These are phyloP conservation scores for Tolypocladium inflatum DNA, from an alignment of 2,329 filamentous ascomycete genomes.

Conservation along the genomic window DNA sequence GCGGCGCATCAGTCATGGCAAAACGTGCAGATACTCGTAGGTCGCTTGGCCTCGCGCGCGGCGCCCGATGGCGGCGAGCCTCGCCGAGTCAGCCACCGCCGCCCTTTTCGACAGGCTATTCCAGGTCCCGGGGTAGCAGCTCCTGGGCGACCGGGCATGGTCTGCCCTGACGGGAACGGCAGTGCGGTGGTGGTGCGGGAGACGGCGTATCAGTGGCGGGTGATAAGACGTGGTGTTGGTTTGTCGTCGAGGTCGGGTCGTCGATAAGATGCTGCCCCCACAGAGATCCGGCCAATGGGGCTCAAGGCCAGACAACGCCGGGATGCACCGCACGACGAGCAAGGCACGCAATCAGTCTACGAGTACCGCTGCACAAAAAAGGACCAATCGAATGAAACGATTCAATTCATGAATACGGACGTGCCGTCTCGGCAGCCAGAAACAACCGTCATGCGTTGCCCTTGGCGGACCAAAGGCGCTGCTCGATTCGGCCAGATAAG, in stretches of 20 bases:
- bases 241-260: neutral
- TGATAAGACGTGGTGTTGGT: neutral
- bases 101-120: neutral
- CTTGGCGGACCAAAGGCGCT: neutral
- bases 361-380: neutral
- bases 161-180: neutral
- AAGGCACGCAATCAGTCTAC: too few relatives aligned
- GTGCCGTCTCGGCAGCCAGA: neutral
- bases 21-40: neutral
- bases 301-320: neutral
- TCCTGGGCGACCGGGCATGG: neutral
- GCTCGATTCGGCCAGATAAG: neutral
- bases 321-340: neutral
- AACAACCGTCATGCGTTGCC: neutral
- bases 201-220: neutral
- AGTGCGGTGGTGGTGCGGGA: neutral
- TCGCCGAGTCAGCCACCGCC: neutral
- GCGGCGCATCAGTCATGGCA: neutral
- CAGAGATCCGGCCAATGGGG: neutral
- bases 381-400: neutral
- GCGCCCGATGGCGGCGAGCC: neutral
- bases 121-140: neutral
- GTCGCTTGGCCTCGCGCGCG: neutral
- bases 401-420: neutral
- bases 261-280: neutral